Conservation (phyloP, 2,329 filamentous ascomycete genomes). For the Exophiala viscosa region DNA sequence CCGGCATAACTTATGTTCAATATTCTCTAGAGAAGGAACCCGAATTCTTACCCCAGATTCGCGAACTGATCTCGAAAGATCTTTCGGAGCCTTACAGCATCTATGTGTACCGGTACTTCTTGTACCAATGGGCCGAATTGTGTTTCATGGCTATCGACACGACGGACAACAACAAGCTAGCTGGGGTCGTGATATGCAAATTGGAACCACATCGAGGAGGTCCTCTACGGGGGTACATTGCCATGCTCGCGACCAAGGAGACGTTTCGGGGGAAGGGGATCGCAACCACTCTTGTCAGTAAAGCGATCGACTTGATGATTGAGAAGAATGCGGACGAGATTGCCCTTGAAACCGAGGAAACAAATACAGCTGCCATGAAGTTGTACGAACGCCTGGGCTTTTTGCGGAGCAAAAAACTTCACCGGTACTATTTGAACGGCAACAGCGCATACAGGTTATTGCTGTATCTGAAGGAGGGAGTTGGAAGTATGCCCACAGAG, state of each 20-base stretch:
- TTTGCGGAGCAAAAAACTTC: constrained; percentile 82
- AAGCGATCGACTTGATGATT: constrained; percentile 88
- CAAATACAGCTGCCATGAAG: constrained; percentile 82
- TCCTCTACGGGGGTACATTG: constrained; percentile 89
- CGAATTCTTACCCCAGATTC: constrained; percentile 75
- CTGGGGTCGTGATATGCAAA: constrained; percentile 93
- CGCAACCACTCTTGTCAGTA: constrained; percentile 80
- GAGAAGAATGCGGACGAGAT: constrained; percentile 83
- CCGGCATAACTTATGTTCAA: constrained; percentile 52
- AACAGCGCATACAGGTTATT: constrained; percentile 90
- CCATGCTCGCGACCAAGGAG: constrained; percentile 91
- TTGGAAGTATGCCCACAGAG: constrained; percentile 41
- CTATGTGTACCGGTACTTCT: constrained; percentile 96
- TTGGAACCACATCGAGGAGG: constrained; percentile 85
- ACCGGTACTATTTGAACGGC: constrained; percentile 94
- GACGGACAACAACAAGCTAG: constrained; percentile 61
- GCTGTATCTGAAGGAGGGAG: constrained; percentile 67
- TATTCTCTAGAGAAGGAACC: constrained; percentile 60
- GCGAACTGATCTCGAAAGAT: constrained; percentile 90
- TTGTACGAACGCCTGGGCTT: constrained; percentile 93
- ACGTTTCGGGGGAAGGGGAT: constrained; percentile 79
- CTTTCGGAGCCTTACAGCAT: constrained; percentile 98
- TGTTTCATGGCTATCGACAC: constrained; percentile 75
- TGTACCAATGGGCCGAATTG: constrained; percentile 96
- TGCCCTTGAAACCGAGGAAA: constrained; percentile 92